Conservation (phyloP, 768 basidiomycete species). For the Clavaria fumosa region DNA sequence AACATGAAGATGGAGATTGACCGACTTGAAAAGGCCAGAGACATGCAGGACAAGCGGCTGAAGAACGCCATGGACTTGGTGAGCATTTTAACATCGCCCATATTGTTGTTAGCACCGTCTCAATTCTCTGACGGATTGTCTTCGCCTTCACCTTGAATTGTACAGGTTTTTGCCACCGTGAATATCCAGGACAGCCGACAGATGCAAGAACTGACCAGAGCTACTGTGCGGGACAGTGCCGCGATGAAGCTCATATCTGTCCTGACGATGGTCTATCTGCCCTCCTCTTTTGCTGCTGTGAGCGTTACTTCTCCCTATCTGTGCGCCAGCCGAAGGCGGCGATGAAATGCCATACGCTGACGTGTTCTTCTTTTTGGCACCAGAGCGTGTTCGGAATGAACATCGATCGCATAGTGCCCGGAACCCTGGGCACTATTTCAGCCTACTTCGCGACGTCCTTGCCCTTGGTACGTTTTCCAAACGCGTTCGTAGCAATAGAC, state of each 20-base stretch:
- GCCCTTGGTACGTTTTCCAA: too few species aligned
- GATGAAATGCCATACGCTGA: neutral
- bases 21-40: conserved; percentile 24
- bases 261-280: conserved; percentile 34
- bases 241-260: conserved; percentile 29
- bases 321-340: neutral
- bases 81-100: too few species aligned
- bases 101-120: too few species aligned
- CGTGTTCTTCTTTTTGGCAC: too few species aligned
- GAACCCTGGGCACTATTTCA: conserved; percentile 23
- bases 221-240: conserved; percentile 20
- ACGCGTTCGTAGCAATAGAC: too few species aligned
- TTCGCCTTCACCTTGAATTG: neutral
- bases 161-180: conserved; percentile 30
- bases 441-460: conserved; percentile 30
- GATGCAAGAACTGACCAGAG: conserved; percentile 28
- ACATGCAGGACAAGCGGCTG: conserved; percentile 32
- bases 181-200: conserved; percentile 32
- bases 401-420: conserved; percentile 10
- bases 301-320: conserved; percentile 3
- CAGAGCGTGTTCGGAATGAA: conserved; percentile 28
- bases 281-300: conserved; percentile 24
- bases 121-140: neutral
- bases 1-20: conserved; percentile 36
- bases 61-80: conserved; percentile 41